Percentiles rank a stretch among this genome's conserved stretches.
These are phyloP conservation scores for Cubamyces sp. DNA, from an alignment of 768 basidiomycete species.

Conservation along the genomic window DNA sequence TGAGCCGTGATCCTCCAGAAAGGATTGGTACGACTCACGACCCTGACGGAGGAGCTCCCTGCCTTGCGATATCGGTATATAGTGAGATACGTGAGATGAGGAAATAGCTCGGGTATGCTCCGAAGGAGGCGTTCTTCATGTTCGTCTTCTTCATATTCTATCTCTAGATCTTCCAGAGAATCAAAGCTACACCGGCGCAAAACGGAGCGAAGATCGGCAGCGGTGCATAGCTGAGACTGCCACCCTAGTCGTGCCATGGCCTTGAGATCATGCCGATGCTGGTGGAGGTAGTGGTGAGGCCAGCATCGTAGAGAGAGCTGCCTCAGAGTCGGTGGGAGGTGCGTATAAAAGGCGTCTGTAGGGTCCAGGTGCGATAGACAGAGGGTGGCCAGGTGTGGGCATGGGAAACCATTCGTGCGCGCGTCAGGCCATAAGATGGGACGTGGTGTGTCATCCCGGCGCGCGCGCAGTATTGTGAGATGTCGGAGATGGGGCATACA, in stretches of 20 bases:
- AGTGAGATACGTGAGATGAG: neutral
- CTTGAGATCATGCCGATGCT: neutral
- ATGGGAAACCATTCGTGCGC: neutral
- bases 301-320: neutral
- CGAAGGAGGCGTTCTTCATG: neutral
- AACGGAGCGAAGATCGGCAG: neutral
- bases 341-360: neutral
- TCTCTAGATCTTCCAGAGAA: neutral
- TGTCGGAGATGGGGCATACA: neutral
- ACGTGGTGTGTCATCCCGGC: neutral
- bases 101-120: neutral
- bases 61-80: neutral
- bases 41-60: neutral
- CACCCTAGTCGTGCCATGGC: neutral
- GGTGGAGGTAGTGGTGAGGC: neutral
- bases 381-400: neutral
- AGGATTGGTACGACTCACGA: neutral
- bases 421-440: neutral
- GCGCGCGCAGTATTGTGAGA: neutral
- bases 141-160: constrained; percentile 8
- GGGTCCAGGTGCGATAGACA: neutral
- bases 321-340: neutral
- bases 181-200: neutral
- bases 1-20: no score
- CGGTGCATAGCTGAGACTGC: neutral